These are phyloP conservation scores for Xylariales sp. DNA, from an alignment of 2,329 filamentous ascomycete species.

Conservation along the genomic window DNA sequence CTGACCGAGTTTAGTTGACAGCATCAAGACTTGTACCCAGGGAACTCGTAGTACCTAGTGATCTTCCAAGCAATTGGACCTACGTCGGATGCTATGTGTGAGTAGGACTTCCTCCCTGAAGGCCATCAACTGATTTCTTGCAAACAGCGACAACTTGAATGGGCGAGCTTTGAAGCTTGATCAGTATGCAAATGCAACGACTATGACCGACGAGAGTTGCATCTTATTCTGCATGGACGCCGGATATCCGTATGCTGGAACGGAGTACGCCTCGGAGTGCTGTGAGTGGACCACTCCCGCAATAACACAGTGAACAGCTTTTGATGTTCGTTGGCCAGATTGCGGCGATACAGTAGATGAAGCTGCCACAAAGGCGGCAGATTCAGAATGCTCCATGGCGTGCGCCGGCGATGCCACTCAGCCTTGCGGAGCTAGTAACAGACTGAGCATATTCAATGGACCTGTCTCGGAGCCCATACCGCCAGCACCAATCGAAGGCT, in stretches of 20 bases:
- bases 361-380: conserved; percentile 26
- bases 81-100: conserved; percentile 13
- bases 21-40: conserved; percentile 9
- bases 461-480: conserved; percentile 6
- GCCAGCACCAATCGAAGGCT: conserved; percentile 10
- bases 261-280: conserved; percentile 55
- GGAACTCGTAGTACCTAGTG: conserved; percentile 8
- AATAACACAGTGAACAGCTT: too few relatives aligned
- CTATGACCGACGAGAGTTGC: conserved; percentile 54
- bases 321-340: conserved; percentile 3
- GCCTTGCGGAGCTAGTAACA: conserved; percentile 37
- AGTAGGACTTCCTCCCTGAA: neutral
- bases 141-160: conserved; percentile 8
- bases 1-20: too few relatives aligned
- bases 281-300: conserved; percentile 29
- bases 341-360: conserved; percentile 12
- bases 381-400: conserved; percentile 34
- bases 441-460: conserved; percentile 24
- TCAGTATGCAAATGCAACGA: conserved; percentile 9
- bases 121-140: neutral
- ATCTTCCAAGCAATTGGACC: conserved; percentile 11
- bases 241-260: conserved; percentile 50
- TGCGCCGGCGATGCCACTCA: conserved; percentile 37
- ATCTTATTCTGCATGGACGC: conserved; percentile 45
- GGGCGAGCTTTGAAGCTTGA: conserved; percentile 5